phyloP scores from a whole-genome alignment of 192 early-diverging fungal genomes.

The Thamnidium elegans region DNA sequence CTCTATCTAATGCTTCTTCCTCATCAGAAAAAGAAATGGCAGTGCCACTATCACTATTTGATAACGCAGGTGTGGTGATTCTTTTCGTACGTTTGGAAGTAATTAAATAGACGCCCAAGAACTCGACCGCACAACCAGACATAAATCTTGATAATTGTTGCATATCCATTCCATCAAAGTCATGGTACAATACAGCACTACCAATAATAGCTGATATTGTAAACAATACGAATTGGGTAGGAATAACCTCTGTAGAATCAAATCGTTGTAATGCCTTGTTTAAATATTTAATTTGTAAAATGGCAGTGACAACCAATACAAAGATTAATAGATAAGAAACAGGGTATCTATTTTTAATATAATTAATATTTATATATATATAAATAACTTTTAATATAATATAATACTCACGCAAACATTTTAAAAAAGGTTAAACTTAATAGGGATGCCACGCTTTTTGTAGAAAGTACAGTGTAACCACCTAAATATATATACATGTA shows the following conservation, averaged over 20 bases:
- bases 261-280: conserved; percentile 65
- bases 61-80: conserved; percentile 5
- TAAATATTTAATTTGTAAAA: conserved; percentile 63
- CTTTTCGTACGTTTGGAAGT: conserved; percentile 50
- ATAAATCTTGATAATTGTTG: conserved; percentile 49
- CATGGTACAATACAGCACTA: conserved; percentile 62
- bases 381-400: not conserved
- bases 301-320: conserved; percentile 57
- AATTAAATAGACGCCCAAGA: conserved; percentile 68
- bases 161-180: conserved; percentile 56
- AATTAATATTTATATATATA: not conserved
- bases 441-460: conserved; percentile 66
- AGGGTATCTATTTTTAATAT: conserved; percentile 39
- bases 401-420: conserved; percentile 50
- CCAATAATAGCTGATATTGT: conserved; percentile 69
- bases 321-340: conserved; percentile 62
- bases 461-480: conserved; percentile 69
- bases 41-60: conserved; percentile 5
- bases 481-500: conserved; percentile 38
- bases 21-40: not conserved
- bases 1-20: conserved; percentile 9
- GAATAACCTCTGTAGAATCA: conserved; percentile 71
- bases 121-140: conserved; percentile 57
- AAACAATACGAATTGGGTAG: conserved; percentile 76
- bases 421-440: conserved; percentile 58